Percentiles rank a stretch among this genome's conserved stretches.
These are phyloP conservation scores for Septoria linicola DNA, from an alignment of 2,329 filamentous ascomycete genomes.

Conservation along the genomic window DNA sequence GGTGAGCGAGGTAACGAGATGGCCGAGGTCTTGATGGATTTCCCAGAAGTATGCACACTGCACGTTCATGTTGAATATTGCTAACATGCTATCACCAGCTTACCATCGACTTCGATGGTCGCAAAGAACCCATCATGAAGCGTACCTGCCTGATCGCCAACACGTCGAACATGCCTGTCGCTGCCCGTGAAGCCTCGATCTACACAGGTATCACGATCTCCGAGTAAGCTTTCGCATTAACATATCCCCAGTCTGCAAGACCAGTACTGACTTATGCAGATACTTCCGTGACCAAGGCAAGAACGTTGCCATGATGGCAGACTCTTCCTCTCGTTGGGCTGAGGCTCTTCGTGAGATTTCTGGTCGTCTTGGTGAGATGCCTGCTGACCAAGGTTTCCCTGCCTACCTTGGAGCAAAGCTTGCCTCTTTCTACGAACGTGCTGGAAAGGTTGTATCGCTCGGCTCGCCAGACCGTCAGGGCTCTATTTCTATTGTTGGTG, in stretches of 20 bases:
- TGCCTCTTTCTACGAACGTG: conserved; percentile 98
- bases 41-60: conserved; percentile 67
- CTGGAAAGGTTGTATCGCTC: conserved; percentile 79
- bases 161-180: conserved; percentile 99
- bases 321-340: conserved; percentile 96
- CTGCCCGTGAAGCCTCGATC: conserved; percentile 96
- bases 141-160: conserved; percentile 97
- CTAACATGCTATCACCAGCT: conserved; percentile 54
- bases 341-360: conserved; percentile 98
- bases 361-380: conserved; percentile 98
- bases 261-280: too few species aligned
- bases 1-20: conserved; percentile 98
- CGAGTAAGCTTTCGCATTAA: conserved; percentile 49
- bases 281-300: conserved; percentile 98
- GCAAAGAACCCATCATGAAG: conserved; percentile 99
- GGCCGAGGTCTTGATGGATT: conserved; percentile 99
- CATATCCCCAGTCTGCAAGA: too few species aligned
- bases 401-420: conserved; percentile 96
- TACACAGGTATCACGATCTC: conserved; percentile 93
- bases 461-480: conserved; percentile 86
- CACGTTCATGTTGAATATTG: not conserved
- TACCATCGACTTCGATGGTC: conserved; percentile 88
- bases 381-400: conserved; percentile 98
- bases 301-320: conserved; percentile 99
- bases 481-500: conserved; percentile 95